Base-by-base conservation (phyloP, 768 basidiomycete genomes). In the Suillus spraguei region DNA sequence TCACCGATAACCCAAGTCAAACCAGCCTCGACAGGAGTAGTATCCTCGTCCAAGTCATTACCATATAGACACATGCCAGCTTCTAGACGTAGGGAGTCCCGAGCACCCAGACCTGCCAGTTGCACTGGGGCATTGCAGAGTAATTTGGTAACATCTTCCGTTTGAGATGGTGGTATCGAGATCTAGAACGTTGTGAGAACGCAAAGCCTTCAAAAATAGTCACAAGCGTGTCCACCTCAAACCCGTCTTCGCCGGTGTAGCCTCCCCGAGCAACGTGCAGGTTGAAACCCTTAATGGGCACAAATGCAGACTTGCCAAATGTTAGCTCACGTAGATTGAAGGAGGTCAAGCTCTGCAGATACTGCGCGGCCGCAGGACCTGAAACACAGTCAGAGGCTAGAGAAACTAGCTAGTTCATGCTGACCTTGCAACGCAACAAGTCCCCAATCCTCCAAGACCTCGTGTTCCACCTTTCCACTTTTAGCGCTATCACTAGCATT, bases 231-330 rank as follows among this genome's bases (percentile, higher is more conserved):
- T 79, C 63, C 32, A 88, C 95, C 83, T 99, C 97, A 68, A 99
- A 99, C 0, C 97, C 97, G 75, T 99, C 97, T 78, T 99, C 97
- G 13, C 97, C 97, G 0, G 97, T 99, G 77, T 99, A 99, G 5
- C 97, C 97, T 35, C 95, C 94, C 17, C 97, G 87, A 9, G 95
- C 92, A 36, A 99, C 86, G 72, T 99, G 95, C 41, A 93, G 83
- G 4, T 75, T 70, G 63, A 78, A 71, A 22, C 75, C 74, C 63
- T 89, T 89, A 47, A 97, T 83, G 1, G 90, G 86, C 10, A 94
- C 83, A 71, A 87, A 94, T 0, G 91, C 89, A 22, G 92, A 90
- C 65, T 86, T 88, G 44, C 95, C 95, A 70, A 99, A 98, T 33
- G 89, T 90, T 58, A 99, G 78, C 46, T 81, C 77, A 24, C 79